Base-by-base conservation (phyloP, 768 basidiomycete genomes). In the Hydnum rufescens region DNA sequence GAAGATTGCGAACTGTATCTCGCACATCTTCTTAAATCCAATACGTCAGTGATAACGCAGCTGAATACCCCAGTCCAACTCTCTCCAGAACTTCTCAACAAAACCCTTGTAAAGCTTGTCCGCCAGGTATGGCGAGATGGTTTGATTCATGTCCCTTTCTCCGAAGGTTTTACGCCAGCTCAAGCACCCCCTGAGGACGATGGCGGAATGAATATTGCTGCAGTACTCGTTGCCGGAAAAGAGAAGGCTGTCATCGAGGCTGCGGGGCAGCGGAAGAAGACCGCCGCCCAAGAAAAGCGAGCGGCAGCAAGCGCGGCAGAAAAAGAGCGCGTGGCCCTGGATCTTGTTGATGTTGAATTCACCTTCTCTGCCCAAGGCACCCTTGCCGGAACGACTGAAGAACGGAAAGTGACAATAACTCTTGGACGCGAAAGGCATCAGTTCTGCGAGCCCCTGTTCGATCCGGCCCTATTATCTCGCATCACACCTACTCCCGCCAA, bases 381-480 rank as follows among this genome's bases (percentile, higher is more conserved):
- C 22, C 13, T 39, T 39, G 36, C 36, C 71, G 75, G n/a, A 77
- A n/a, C n/a, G n/a, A 71, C 5, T 39, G 34, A 71, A 74, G 60
- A 50, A 26, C 49, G 49, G 2, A 44, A 32, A 5, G 4, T 25
- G n/a, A 72, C 76, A 36, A 61, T 92, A 54, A 83, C 81, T 4
- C 59, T 93, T 32, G 89, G 89, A 18, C 85, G 83, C 62, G 86
- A 88, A 61, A 73, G 89, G 32, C 88, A 95, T 68, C 72, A 84
- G 36, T 84, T 90, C 66, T 88, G 85, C 62, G 90, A 93, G 63
- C 86, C 88, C 4, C 69, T 95, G 26, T 90, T 88, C 57, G 80
- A 88, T 60, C 80, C 81, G 2, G 67, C 64, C 3, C 59, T 86
- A 39, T 64, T 86, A 53, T 16, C 13, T 28, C 44, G 26, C 13